phyloP scores from a whole-genome alignment of 345 rosid species.

The Reutealis trisperma region DNA sequence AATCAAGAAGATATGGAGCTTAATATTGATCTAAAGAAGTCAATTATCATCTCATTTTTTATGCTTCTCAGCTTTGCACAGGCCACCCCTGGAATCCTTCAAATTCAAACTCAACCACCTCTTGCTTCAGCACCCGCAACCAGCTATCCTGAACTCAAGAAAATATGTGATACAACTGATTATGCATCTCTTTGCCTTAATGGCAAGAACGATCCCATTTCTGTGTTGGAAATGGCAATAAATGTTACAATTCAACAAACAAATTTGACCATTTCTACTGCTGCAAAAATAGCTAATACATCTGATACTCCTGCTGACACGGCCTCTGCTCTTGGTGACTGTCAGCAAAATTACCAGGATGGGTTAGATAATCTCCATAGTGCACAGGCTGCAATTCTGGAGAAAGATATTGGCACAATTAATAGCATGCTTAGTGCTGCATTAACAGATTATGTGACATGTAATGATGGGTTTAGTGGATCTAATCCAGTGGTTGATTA shows the following conservation, averaged over 20 bases:
- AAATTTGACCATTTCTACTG: slow-evolving; percentile 12
- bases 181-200: slow-evolving; percentile 41
- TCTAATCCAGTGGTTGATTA: slow-evolving; percentile 25
- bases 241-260: slow-evolving; percentile 32
- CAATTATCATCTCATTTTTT: slow-evolving; percentile 9
- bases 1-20: slow-evolving; percentile 15
- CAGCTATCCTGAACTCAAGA: slow-evolving; percentile 25
- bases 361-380: slow-evolving; percentile 42
- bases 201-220: slow-evolving; percentile 27
- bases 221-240: slow-evolving; percentile 38
- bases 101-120: neutral
- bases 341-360: slow-evolving; percentile 41
- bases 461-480: slow-evolving; percentile 46
- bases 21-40: neutral
- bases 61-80: slow-evolving; percentile 21
- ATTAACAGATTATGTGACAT: slow-evolving; percentile 40
- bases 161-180: slow-evolving; percentile 39
- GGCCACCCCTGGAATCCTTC: neutral
- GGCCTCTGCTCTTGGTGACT: slow-evolving; percentile 28
- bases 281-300: neutral
- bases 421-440: slow-evolving; percentile 53
- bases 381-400: slow-evolving; percentile 41
- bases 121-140: neutral
- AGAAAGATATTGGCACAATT: slow-evolving; percentile 41
- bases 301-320: neutral